Conservation (phyloP, 306 rosid species). For the Trifolium dubium region DNA sequence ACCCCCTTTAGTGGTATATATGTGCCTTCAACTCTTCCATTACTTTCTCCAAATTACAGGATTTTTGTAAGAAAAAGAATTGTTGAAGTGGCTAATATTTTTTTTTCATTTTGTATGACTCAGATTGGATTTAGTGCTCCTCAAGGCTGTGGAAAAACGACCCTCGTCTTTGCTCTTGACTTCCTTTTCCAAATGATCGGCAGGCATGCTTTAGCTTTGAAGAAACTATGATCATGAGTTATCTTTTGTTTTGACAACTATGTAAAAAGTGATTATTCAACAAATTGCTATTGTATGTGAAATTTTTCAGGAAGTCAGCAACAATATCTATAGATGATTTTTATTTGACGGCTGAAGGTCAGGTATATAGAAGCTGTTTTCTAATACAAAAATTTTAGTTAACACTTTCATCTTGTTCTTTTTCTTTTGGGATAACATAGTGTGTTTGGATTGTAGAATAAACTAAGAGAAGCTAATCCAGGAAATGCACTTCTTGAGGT, state of each 20-base stretch:
- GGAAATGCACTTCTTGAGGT: constrained; percentile 94
- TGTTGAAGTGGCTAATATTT: constrained; percentile 5
- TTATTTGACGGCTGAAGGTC: constrained; percentile 84
- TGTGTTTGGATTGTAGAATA: constrained; percentile 58
- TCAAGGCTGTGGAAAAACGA: constrained; percentile 99
- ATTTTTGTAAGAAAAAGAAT: neutral
- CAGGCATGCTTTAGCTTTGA: constrained; percentile 52
- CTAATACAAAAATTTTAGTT: neutral
- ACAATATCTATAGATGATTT: constrained; percentile 90
- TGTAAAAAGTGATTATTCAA: constrained; percentile 2
- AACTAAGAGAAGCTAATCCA: constrained; percentile 75
- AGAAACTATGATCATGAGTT: constrained; percentile 21
- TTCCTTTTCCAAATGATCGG: constrained; percentile 68
- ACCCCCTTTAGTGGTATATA: constrained; percentile 82
- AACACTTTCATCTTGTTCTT: constrained; percentile 5
- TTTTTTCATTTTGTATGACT: constrained; percentile 35
- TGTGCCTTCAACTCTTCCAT: neutral
- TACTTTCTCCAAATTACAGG: no score
- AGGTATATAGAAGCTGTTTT: constrained; percentile 56
- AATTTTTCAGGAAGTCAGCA: constrained; percentile 80
- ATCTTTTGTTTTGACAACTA: constrained; percentile 26
- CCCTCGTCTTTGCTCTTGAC: constrained; percentile 91
- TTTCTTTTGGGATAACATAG: constrained; percentile 39
- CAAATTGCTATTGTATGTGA: constrained; percentile 40
- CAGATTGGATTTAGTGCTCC: constrained; percentile 99